A percentile compares a stretch with the other conserved stretches of the same genome.
Evolutionary conservation across 169 alveolate genomes (phyloP).

Genomic region (Cryptosporidium muris): DNA sequence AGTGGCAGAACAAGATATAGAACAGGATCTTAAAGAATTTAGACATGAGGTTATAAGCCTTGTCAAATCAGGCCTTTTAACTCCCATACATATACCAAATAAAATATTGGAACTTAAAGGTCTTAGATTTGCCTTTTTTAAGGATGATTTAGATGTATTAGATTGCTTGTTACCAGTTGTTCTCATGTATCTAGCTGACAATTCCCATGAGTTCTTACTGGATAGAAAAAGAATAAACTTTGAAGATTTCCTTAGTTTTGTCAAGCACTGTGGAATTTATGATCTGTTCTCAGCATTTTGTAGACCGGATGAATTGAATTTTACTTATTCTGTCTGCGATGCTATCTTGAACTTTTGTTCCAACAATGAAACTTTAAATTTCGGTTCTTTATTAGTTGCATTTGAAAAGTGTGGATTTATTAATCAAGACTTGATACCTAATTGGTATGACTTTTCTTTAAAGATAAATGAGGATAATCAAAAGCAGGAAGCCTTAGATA

Average conservation of each 20-base stretch:
- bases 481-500: neutral
- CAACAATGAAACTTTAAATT: neutral
- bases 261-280: slow-evolving; percentile 4
- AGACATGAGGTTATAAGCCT: slow-evolving; percentile 7
- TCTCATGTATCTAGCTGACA: neutral
- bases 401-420: slow-evolving; percentile 36
- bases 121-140: slow-evolving; percentile 62
- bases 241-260: slow-evolving; percentile 19
- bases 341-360: neutral
- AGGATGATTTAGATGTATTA: slow-evolving; percentile 50
- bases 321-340: slow-evolving; percentile 17
- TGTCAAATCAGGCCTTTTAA: slow-evolving; percentile 35
- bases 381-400: slow-evolving; percentile 61
- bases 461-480: neutral
- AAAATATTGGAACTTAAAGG: slow-evolving; percentile 58
- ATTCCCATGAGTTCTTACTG: neutral
- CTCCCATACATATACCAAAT: slow-evolving; percentile 53
- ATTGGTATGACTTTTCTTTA: slow-evolving; percentile 27
- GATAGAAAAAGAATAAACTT: slow-evolving; percentile 2
- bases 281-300: slow-evolving; percentile 39
- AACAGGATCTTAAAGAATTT: slow-evolving; percentile 21
- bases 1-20: neutral
- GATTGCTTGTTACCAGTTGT: neutral
- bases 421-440: slow-evolving; percentile 36
- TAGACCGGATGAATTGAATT: slow-evolving; percentile 36